phyloP scores from a whole-genome alignment of 148 eudicot species.

The Vaccinium myrtillus region DNA sequence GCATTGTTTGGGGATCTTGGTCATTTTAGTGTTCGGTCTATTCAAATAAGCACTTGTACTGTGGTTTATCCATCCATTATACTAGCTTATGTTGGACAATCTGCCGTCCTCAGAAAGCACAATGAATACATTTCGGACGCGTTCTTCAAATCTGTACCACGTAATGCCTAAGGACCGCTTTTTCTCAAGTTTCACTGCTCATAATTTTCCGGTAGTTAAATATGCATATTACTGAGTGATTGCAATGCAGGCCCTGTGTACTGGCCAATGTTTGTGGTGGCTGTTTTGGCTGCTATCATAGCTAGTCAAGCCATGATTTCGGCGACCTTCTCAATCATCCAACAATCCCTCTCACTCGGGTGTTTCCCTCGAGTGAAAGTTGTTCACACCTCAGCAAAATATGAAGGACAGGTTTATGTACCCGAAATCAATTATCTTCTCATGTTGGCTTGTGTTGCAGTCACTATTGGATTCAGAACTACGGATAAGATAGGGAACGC shows the following conservation, averaged over 20 bases:
- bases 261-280: conserved; percentile 51
- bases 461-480: conserved; percentile 43
- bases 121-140: conserved; percentile 1
- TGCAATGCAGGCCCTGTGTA: conserved; percentile 20
- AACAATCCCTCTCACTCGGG: conserved; percentile 52
- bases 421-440: conserved; percentile 53
- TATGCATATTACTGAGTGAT: background rate
- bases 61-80: conserved; percentile 26
- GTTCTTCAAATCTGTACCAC: conserved; percentile 25
- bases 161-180: background rate
- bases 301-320: conserved; percentile 66
- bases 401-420: conserved; percentile 53
- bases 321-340: conserved; percentile 51
- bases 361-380: conserved; percentile 56
- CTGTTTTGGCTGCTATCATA: conserved; percentile 53
- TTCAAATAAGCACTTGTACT: conserved; percentile 28
- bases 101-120: conserved; percentile 23
- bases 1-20: conserved; percentile 33
- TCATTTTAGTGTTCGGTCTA: conserved; percentile 26
- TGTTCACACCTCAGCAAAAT: conserved; percentile 49
- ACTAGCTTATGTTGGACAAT: conserved; percentile 27
- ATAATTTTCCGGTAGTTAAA: background rate
- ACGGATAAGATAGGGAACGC: conserved; percentile 51
- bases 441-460: conserved; percentile 43
- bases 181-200: background rate